These are phyloP conservation scores for Aspergillus oerlinghausenensis DNA, from an alignment of 2,329 filamentous ascomycete genomes.

Conservation along the genomic window DNA sequence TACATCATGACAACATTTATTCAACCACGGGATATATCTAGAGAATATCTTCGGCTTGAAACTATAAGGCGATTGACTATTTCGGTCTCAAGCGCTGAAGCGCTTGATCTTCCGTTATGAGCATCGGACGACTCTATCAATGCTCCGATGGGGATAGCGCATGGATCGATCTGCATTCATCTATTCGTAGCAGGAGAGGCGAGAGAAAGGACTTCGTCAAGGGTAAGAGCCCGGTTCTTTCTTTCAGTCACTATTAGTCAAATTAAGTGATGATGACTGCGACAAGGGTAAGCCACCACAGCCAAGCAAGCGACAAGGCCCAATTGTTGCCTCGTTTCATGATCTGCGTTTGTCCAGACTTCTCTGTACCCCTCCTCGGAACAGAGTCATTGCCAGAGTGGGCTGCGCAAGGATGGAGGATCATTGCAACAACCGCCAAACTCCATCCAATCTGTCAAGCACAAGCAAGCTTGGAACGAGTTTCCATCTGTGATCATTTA, in stretches of 20 bases:
- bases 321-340: constrained; percentile 24
- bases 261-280: not conserved
- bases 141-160: not conserved
- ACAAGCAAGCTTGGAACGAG: constrained; percentile 3
- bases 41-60: not conserved
- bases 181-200: not conserved
- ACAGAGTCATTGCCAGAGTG: constrained; percentile 2
- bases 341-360: constrained; percentile 26
- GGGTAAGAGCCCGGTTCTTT: not conserved
- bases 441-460: constrained; percentile 2
- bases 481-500: not conserved
- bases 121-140: not conserved
- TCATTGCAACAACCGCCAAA: not conserved
- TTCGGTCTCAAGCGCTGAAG: not conserved
- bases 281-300: not conserved
- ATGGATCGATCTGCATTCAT: not conserved
- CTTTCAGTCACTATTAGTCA: not conserved
- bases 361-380: constrained; percentile 21
- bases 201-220: not conserved
- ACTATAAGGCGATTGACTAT: not conserved
- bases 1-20: not conserved
- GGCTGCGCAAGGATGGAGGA: constrained; percentile 17
- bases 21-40: not conserved
- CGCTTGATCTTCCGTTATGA: not conserved
- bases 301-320: constrained; percentile 15